These are phyloP conservation scores for Verruconis gallopava DNA, from an alignment of 2,329 filamentous ascomycete genomes.

Conservation along the genomic window DNA sequence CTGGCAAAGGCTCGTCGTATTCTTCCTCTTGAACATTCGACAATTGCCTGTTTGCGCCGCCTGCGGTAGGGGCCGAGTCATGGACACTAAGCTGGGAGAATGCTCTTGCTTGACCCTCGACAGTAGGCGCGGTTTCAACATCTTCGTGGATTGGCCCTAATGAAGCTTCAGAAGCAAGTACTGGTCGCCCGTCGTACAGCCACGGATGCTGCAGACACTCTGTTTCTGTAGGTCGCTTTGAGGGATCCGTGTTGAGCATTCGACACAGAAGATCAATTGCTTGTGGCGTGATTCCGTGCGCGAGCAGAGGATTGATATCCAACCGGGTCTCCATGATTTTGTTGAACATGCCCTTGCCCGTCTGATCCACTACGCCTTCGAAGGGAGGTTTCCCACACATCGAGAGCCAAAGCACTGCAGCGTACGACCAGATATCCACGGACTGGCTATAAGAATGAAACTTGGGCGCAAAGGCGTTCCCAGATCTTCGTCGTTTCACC, in stretches of 20 bases:
- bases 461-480: slow-evolving; percentile 21
- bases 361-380: slow-evolving; percentile 60
- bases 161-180: neutral
- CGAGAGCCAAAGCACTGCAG: slow-evolving; percentile 78
- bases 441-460: slow-evolving; percentile 69
- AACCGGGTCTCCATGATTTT: slow-evolving; percentile 72
- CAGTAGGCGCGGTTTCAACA: slow-evolving; percentile 37
- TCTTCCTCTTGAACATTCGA: slow-evolving; percentile 14
- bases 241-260: slow-evolving; percentile 76
- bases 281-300: slow-evolving; percentile 44
- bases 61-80: slow-evolving; percentile 26
- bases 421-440: slow-evolving; percentile 93
- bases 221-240: slow-evolving; percentile 58
- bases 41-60: slow-evolving; percentile 7
- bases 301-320: slow-evolving; percentile 50
- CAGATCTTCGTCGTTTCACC: slow-evolving; percentile 48
- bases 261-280: slow-evolving; percentile 61
- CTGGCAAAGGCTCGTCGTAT: slow-evolving; percentile 20
- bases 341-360: slow-evolving; percentile 66
- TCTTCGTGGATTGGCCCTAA: slow-evolving; percentile 35
- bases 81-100: slow-evolving; percentile 49
- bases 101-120: neutral
- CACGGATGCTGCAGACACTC: slow-evolving; percentile 62
- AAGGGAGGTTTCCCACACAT: slow-evolving; percentile 74
- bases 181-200: slow-evolving; percentile 41